phyloP scores from a whole-genome alignment of 176 grass and related monocot genomes.

The Hordeum marinum region DNA sequence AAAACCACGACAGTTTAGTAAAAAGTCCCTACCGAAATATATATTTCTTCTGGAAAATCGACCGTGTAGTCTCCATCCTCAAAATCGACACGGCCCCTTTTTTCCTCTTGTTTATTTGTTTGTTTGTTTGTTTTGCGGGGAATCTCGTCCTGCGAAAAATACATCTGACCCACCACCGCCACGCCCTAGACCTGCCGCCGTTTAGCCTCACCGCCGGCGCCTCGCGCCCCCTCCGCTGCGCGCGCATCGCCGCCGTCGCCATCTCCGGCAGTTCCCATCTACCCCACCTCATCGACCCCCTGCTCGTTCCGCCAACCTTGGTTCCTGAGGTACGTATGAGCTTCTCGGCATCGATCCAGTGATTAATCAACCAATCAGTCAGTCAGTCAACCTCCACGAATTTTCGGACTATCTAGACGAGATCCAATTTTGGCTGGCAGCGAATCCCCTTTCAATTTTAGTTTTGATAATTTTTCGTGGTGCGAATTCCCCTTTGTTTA shows the following conservation, averaged over 20 bases:
- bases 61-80: neutral
- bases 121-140: too few species aligned
- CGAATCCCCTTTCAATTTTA: neutral
- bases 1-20: too few species aligned
- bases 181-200: too few species aligned
- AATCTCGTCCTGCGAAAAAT: neutral
- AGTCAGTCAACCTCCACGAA: neutral
- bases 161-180: neutral
- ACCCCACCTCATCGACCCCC: too few species aligned
- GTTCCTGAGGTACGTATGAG: neutral
- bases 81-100: neutral
- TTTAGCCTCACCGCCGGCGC: too few species aligned
- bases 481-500: neutral
- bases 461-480: neutral
- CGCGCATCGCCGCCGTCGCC: too few species aligned
- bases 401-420: neutral
- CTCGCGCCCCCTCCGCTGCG: too few species aligned
- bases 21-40: neutral
- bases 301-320: neutral
- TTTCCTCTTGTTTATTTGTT: too few species aligned
- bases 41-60: too few species aligned
- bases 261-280: too few species aligned
- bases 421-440: neutral
- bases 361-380: neutral
- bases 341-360: neutral